Conservation (phyloP, 2,329 filamentous ascomycete genomes). For the Plenodomus biglobosus region DNA sequence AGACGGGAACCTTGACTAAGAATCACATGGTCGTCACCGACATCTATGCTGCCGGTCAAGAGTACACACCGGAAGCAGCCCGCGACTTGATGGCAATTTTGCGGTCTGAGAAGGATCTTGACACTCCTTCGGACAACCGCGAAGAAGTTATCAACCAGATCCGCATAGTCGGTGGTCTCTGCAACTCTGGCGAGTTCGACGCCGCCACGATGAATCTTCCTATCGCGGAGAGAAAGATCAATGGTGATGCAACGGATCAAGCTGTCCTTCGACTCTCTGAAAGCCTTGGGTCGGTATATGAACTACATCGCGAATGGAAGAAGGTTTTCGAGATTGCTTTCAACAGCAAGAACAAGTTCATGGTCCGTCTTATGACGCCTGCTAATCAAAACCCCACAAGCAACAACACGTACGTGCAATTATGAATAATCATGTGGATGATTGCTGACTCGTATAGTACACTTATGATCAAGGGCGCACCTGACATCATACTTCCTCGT, state of each 20-base stretch:
- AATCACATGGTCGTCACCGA: constrained; percentile 75
- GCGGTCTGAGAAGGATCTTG: constrained; percentile 43
- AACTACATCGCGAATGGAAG: constrained; percentile 64
- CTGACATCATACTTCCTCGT: constrained; percentile 69
- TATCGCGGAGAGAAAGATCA: constrained; percentile 63
- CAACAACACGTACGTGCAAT: constrained; percentile 23
- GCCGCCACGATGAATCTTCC: constrained; percentile 62
- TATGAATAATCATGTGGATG: background rate
- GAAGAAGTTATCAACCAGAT: constrained; percentile 54
- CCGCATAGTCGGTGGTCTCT: constrained; percentile 64
- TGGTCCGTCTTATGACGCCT: constrained; percentile 64
- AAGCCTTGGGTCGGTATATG: constrained; percentile 60
- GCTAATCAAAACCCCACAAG: constrained; percentile 32
- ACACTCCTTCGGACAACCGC: constrained; percentile 22
- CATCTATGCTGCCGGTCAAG: constrained; percentile 60
- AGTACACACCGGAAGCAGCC: constrained; percentile 56
- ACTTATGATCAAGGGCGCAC: constrained; percentile 77
- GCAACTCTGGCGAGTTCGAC: constrained; percentile 76
- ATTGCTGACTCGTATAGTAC: constrained; percentile 37
- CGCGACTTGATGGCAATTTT: constrained; percentile 36
- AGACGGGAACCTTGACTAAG: constrained; percentile 70
- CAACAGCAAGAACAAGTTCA: constrained; percentile 84
- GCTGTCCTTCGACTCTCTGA: constrained; percentile 74
- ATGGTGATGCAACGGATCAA: constrained; percentile 76
- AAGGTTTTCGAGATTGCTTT: constrained; percentile 65